Evolutionary conservation across 495 filamentous ascomycete genomes (phyloP).

Genomic region (Aspergillus panamensis): DNA sequence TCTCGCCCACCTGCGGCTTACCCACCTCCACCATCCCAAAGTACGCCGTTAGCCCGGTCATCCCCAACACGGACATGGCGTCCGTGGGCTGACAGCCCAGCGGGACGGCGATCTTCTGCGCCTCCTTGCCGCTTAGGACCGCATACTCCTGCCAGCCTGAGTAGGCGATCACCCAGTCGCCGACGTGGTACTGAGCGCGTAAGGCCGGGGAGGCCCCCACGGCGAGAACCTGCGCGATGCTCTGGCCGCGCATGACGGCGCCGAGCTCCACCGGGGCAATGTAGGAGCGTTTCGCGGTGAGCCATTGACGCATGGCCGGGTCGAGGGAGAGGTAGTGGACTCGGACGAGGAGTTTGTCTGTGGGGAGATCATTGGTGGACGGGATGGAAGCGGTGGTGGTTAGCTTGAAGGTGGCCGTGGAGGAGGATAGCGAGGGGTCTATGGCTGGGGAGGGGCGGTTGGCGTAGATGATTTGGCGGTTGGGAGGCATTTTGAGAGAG

Average conservation of each 20-base stretch:
- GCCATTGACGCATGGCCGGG: slow-evolving; percentile 78
- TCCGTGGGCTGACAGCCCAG: slow-evolving; percentile 51
- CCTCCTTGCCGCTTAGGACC: slow-evolving; percentile 44
- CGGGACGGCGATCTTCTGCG: slow-evolving; percentile 45
- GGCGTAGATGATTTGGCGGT: slow-evolving; percentile 41
- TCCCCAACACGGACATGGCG: slow-evolving; percentile 54
- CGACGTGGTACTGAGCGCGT: slow-evolving; percentile 41
- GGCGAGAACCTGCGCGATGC: slow-evolving; percentile 52
- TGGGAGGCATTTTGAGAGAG: slow-evolving; percentile 35
- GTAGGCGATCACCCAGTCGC: slow-evolving; percentile 49
- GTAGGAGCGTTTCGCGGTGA: slow-evolving; percentile 64
- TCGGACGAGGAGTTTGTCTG: slow-evolving; percentile 63
- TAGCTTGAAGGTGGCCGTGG: slow-evolving; percentile 52
- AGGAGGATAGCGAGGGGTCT: slow-evolving; percentile 34
- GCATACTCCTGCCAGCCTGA: slow-evolving; percentile 64
- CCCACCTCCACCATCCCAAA: slow-evolving; percentile 62
- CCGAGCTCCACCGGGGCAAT: slow-evolving; percentile 61
- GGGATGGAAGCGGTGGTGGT: slow-evolving; percentile 42
- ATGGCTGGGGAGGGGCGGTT: slow-evolving; percentile 39
- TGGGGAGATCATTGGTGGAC: slow-evolving; percentile 35
- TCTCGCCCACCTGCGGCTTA: slow-evolving; percentile 53
- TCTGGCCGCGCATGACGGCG: slow-evolving; percentile 62
- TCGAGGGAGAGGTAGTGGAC: slow-evolving; percentile 71
- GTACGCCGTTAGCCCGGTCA: slow-evolving; percentile 64
- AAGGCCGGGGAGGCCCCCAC: slow-evolving; percentile 36